Evolutionary conservation across 2,329 filamentous ascomycete species (phyloP), one percentile per base, ranked within the genome.

Genomic region (Dactylellina sp.): DNA sequence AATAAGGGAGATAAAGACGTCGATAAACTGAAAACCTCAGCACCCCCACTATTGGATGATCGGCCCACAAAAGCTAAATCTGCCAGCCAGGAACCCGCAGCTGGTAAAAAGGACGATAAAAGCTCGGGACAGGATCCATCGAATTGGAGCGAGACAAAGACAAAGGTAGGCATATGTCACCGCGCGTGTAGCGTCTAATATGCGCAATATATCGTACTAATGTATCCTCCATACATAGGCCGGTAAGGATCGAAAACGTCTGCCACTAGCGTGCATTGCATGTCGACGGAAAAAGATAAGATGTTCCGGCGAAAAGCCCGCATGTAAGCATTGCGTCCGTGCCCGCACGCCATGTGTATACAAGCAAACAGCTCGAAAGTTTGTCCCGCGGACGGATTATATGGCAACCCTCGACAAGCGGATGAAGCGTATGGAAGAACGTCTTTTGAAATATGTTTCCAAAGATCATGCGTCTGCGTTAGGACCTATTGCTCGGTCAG

Each of bases 361-460:
- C 85, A 98, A 98, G 80, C 92, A 97, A 71, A 98, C 93, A 0
- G 93, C 93, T 2, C 87, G 95, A 72, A 98, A 98, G 81, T 93
- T 94, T 0, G 93, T 93, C 2, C 95, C 95, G 1, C 87, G 95
- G 59, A 98, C 95, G 16, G 95, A 98, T 81, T 98, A 98, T 81
- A 98, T 98, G 95, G 93, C 93, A 44, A 98, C 98, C 93, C 83
- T 98, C 78, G 95, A 98, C 82, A 97, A 97, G 82, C 87, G 95
- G 60, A 82, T 98, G 77, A 97, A 96, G 84, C 86, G 94, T 66
- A 98, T 98, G 95, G 95, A 99, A 81, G 94, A 98, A 79, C 89
- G 94, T 65, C 95, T 98, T 75, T 96, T 98, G 82, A 97, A 97
- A 81, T 90, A 94, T 70, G 90, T 98, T 25, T 94, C 95, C 0